These are phyloP conservation scores for Daldinia caldariorum DNA, from an alignment of 495 filamentous ascomycete species.

Conservation along the genomic window DNA sequence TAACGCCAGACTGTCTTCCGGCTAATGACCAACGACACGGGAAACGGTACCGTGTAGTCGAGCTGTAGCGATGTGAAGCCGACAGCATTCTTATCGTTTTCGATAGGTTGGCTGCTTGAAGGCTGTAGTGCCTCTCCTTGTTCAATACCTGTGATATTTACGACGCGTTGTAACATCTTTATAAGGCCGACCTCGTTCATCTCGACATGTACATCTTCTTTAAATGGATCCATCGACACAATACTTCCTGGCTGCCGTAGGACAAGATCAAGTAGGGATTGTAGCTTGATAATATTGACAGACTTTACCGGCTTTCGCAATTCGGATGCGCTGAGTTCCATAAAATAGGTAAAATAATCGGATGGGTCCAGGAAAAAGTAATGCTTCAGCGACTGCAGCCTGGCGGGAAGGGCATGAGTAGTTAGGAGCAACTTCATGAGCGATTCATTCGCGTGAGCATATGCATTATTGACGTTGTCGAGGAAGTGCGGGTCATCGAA, in stretches of 20 bases:
- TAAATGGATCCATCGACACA: constrained; percentile 93
- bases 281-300: constrained; percentile 91
- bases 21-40: constrained; percentile 94
- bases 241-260: constrained; percentile 94
- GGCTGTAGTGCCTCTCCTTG: constrained; percentile 76
- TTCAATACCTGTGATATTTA: constrained; percentile 93
- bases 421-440: constrained; percentile 91
- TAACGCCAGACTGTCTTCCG: constrained; percentile 95
- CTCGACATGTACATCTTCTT: constrained; percentile 95
- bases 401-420: constrained; percentile 86
- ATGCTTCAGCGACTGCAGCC: constrained; percentile 91
- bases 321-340: constrained; percentile 88
- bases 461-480: constrained; percentile 94
- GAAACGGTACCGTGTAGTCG: constrained; percentile 94
- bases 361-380: constrained; percentile 99
- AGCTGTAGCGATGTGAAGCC: constrained; percentile 93
- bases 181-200: constrained; percentile 96
- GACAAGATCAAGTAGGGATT: constrained; percentile 92
- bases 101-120: constrained; percentile 60
- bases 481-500: constrained; percentile 91
- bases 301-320: constrained; percentile 84
- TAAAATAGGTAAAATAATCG: constrained; percentile 97
- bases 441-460: constrained; percentile 93
- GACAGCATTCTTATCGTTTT: constrained; percentile 84
- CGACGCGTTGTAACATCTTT: constrained; percentile 92